Evolutionary conservation across 176 grass and related monocot species (phyloP), one percentile per base, ranked within the genome.

Genomic region (Eleusine coracana): DNA sequence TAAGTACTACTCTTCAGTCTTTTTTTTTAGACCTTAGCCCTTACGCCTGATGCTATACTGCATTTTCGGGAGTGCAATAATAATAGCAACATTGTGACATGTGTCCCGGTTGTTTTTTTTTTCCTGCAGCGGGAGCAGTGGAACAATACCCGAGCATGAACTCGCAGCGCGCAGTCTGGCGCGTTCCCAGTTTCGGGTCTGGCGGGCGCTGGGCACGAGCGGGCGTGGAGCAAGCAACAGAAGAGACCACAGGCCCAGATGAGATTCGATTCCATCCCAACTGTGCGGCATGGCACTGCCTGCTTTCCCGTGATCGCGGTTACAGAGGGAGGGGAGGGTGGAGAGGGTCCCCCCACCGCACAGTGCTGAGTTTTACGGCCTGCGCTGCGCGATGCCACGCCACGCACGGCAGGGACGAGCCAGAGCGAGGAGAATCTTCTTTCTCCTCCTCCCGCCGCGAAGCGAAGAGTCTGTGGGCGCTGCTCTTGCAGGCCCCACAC

Each of bases 231-330:
- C 29, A 8, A 16, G 11, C 49, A 5, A 71, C 8, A 31, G 27
- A 3, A 14, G 1, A 27, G 2, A 25, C 41, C 3, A 15, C 41
- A n/a, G 5, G 50, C 38, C 50, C 7, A 7, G 45, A 8, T 10
- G 2, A 68, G 65, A 70, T 69, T 41, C 78, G 45, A 41, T 70
- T 41, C 49, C 7, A 18, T 73, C 3, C 25, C 56, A 3, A 7
- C 21, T 61, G n/a, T 1, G n/a, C n/a, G 1, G 60, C 61, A 18
- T 7, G 79, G 49, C 65, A 16, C 21, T 27, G 10, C 18, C 4
- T 17, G 50, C 66, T 81, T 81, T 70, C 66, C 8, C 79, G 79
- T 81, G 79, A 70, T 13, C 59, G 23, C 56, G 56, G 55, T 58
- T 20, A 27, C 2, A 27, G 23, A 62, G 0, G 3, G 59, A 23